Base-by-base conservation (phyloP, 768 basidiomycete genomes). In the Mycena polygramma region DNA sequence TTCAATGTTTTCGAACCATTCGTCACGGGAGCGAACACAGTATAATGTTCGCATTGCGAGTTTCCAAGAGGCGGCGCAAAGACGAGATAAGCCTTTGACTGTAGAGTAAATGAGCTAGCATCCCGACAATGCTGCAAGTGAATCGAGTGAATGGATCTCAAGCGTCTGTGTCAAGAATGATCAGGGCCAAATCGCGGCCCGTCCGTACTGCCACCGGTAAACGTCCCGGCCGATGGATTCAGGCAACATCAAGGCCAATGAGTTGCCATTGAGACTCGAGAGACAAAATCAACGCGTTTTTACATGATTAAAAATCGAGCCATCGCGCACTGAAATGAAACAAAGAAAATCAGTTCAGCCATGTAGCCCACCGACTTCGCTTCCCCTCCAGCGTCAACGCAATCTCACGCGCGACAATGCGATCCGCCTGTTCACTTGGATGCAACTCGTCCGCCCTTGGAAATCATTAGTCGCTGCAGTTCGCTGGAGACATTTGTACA, bases 371-470 rank as follows among this genome's bases (percentile, higher is more conserved):
- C 55, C 78, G 70, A 64, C 82, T 86, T 0, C 73, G 69, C 48
- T 83, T 79, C 11, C 87, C 86, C 63, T 81, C 77, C 63, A 89
- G 83, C 2, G 85, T 82, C 24, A 83, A 69, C 0, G 87, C 80
- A 20, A 90, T 86, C 70, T 90, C 84, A 55, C 82, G 79, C 0
- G 88, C 89, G 2, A 90, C 81, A 41, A 87, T 81, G 13, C 90
- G 79, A 64, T 88, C 85, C 1, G 86, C 82, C 73, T 91, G 90
- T 73, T 90, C 87, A 6, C 88, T 89, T 8, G 88, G 87, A 73
- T 90, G 90, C 20, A 91, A 79, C 69, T 90, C 90, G 71, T 91
- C 88, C 68, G 78, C 87, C 87, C 81, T 83, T 45, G 35, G 8
- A 45, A 35, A 35, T 43, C n/a, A 78, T 45, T 26, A 35, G 22